A percentile compares a stretch with the other conserved stretches of the same genome.
Evolutionary conservation across 1,284 basidiomycete genomes (phyloP).

Genomic region (Austropuccinia psidii): DNA sequence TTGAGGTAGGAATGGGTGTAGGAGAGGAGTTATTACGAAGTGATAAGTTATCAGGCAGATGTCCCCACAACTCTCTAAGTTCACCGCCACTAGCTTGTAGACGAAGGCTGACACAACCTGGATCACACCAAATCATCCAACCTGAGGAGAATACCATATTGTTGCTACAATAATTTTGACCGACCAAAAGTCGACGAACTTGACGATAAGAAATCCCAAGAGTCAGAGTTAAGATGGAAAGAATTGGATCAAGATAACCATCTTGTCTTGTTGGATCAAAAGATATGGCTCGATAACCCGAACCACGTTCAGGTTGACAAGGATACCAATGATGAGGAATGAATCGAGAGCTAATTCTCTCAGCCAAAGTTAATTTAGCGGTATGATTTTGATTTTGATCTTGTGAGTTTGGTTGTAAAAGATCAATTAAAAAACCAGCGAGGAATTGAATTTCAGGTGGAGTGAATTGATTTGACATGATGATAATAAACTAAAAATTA

Average conservation of each 20-base stretch:
- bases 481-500: too few species aligned
- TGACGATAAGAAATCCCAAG: background rate
- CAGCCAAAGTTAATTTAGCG: background rate
- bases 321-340: constrained; percentile 26
- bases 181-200: background rate
- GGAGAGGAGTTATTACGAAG: background rate
- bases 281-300: constrained; percentile 21
- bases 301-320: constrained; percentile 18
- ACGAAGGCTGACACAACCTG: constrained; percentile 24
- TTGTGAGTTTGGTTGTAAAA: background rate
- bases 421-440: constrained; percentile 2
- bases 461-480: too few species aligned
- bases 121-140: constrained; percentile 28
- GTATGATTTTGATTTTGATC: background rate
- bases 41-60: constrained; percentile 3
- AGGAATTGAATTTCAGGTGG: constrained; percentile 19
- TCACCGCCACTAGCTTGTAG: background rate
- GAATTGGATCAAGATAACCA: constrained; percentile 24
- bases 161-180: too few species aligned
- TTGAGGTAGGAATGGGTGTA: background rate
- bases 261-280: constrained; percentile 21
- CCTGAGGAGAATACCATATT: constrained; percentile 3
- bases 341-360: constrained; percentile 4
- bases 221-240: background rate
- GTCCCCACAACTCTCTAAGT: constrained; percentile 25